Evolutionary conservation across 2,329 filamentous ascomycete species (phyloP).

Genomic region (Hypomyces perniciosus): DNA sequence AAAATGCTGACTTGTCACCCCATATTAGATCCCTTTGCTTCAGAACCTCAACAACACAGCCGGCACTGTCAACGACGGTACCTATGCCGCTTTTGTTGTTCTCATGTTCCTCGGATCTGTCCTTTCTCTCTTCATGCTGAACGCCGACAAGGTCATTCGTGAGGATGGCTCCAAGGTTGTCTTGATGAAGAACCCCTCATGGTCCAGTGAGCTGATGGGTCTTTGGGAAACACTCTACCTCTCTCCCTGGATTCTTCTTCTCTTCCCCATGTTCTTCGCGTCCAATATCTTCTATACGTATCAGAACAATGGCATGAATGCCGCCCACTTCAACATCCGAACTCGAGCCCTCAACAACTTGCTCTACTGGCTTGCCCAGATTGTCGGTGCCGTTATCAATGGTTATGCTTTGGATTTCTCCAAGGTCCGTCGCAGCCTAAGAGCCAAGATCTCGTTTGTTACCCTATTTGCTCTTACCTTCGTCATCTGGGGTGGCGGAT

Average conservation of each 20-base stretch:
- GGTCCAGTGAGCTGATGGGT: conserved; percentile 71
- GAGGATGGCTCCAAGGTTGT: conserved; percentile 75
- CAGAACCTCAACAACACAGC: conserved; percentile 56
- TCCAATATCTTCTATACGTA: conserved; percentile 53
- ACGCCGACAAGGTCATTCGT: conserved; percentile 67
- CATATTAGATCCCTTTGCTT: conserved; percentile 52
- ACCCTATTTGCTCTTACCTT: conserved; percentile 65
- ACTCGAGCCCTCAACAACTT: conserved; percentile 49
- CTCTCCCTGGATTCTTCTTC: conserved; percentile 66
- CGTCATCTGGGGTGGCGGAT: conserved; percentile 77
- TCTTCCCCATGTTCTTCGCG: conserved; percentile 49
- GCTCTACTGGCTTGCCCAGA: conserved; percentile 52
- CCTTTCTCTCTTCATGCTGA: conserved; percentile 62
- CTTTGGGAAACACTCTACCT: conserved; percentile 65
- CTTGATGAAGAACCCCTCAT: conserved; percentile 85
- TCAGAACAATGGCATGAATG: conserved; percentile 54
- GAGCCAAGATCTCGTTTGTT: conserved; percentile 58
- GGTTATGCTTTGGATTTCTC: conserved; percentile 55
- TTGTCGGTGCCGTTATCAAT: conserved; percentile 45
- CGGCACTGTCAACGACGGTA: conserved; percentile 61
- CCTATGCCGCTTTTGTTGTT: conserved; percentile 85
- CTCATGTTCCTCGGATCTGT: conserved; percentile 68
- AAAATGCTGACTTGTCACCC: neutral
- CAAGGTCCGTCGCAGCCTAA: conserved; percentile 68
- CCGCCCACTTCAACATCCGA: conserved; percentile 47